These are phyloP conservation scores for Rhododendron molle DNA, from an alignment of 148 eudicot genomes.

Conservation along the genomic window DNA sequence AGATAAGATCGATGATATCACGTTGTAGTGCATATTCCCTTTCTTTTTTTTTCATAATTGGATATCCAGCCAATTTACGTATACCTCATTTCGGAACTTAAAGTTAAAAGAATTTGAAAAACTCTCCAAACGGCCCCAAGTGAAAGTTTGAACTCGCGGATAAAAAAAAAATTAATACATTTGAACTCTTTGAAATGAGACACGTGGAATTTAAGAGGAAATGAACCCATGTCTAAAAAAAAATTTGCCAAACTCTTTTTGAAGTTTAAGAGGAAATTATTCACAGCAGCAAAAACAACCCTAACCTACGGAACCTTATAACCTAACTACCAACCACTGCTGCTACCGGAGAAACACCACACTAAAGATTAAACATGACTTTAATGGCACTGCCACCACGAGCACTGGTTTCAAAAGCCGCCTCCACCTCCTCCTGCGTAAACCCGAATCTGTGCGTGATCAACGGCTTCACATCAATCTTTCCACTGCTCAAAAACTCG, in stretches of 20 bases:
- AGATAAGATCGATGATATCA: no score
- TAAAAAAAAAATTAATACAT: no score
- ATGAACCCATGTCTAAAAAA: no score
- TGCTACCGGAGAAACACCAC: not conserved
- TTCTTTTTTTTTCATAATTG: no score
- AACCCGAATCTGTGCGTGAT: slow-evolving; percentile 83
- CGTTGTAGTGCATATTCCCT: no score
- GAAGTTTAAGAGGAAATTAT: not conserved
- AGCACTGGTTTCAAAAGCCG: slow-evolving; percentile 82
- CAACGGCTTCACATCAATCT: slow-evolving; percentile 81
- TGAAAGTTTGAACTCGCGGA: no score
- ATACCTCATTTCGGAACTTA: no score
- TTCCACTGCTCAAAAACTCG: slow-evolving; percentile 72
- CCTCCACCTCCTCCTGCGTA: slow-evolving; percentile 75
- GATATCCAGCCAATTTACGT: no score
- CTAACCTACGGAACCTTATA: not conserved
- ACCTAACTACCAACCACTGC: not conserved
- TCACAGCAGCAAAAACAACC: not conserved
- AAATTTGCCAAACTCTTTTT: not conserved
- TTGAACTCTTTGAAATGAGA: no score
- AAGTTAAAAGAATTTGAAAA: no score
- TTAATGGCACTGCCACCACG: slow-evolving; percentile 79
- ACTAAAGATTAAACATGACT: slow-evolving; percentile 80
- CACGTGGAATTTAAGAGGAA: no score
- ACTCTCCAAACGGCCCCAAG: no score